Evolutionary conservation across 2,329 filamentous ascomycete species (phyloP).

Genomic region (Zymoseptoria brevis): DNA sequence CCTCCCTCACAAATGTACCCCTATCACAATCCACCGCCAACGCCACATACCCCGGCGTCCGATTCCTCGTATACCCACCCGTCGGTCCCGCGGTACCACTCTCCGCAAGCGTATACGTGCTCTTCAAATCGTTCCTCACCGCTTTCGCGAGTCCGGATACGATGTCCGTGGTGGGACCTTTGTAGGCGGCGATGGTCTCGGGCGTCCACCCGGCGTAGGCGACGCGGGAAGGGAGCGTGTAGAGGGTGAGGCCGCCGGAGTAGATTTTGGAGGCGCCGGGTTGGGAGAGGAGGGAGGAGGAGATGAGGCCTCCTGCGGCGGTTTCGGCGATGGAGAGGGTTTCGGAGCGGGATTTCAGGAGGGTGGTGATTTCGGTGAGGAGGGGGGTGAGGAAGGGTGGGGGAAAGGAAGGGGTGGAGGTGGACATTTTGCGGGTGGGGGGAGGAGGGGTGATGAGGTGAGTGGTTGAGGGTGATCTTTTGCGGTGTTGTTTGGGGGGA

Average conservation of each 20-base stretch:
- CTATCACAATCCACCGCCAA: conserved; percentile 50
- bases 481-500: too few relatives aligned
- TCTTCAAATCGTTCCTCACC: conserved; percentile 46
- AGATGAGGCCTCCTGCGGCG: conserved; percentile 56
- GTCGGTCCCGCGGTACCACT: conserved; percentile 59
- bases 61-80: conserved; percentile 48
- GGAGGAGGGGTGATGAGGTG: not conserved
- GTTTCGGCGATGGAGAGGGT: conserved; percentile 57
- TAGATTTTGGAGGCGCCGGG: conserved; percentile 53
- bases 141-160: conserved; percentile 50
- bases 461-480: not conserved
- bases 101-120: conserved; percentile 52
- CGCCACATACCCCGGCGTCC: conserved; percentile 57
- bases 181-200: conserved; percentile 44
- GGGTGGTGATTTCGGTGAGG: conserved; percentile 42
- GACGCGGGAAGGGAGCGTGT: conserved; percentile 51
- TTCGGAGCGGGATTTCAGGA: conserved; percentile 49
- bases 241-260: conserved; percentile 55
- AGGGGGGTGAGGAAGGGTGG: conserved; percentile 37
- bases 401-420: conserved; percentile 29
- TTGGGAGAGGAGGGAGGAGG: conserved; percentile 49
- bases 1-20: conserved; percentile 47
- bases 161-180: conserved; percentile 52
- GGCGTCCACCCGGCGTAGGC: conserved; percentile 55
- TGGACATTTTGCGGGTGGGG: conserved; percentile 9